These are phyloP conservation scores for Chaetomium globosum DNA, from an alignment of 2,329 filamentous ascomycete species.

Conservation along the genomic window DNA sequence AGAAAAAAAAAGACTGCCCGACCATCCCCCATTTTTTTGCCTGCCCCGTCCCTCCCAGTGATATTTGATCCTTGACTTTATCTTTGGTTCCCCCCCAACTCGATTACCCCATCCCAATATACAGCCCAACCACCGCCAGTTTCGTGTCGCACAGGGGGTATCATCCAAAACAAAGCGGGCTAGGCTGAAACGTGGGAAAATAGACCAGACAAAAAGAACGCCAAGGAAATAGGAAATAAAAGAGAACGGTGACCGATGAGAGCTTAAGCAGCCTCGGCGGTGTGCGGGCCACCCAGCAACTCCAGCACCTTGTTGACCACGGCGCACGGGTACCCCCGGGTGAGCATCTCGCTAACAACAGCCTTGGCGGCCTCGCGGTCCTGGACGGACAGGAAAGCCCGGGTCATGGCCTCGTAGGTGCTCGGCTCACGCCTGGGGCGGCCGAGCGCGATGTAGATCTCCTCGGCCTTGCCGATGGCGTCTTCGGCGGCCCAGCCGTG, in stretches of 20 bases:
- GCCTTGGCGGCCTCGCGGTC: slow-evolving; percentile 73
- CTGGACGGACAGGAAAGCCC: slow-evolving; percentile 84
- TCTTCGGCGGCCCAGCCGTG: slow-evolving; percentile 91
- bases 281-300: slow-evolving; percentile 67
- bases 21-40: neutral
- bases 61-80: slow-evolving; percentile 18
- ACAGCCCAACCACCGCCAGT: slow-evolving; percentile 7
- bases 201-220: slow-evolving; percentile 1
- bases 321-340: slow-evolving; percentile 84
- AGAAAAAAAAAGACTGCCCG: slow-evolving; percentile 9
- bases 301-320: slow-evolving; percentile 94
- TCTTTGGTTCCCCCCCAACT: slow-evolving; percentile 4
- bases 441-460: slow-evolving; percentile 78
- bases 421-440: slow-evolving; percentile 85
- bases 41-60: slow-evolving; percentile 14
- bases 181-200: slow-evolving; percentile 21
- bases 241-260: neutral
- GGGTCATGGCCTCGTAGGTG: slow-evolving; percentile 98
- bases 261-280: slow-evolving; percentile 38
- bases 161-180: slow-evolving; percentile 28
- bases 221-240: neutral
- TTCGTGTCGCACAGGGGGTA: slow-evolving; percentile 30
- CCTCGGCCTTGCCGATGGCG: slow-evolving; percentile 75
- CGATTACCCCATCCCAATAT: neutral
- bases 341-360: slow-evolving; percentile 88